Evolutionary conservation across 2,329 filamentous ascomycete genomes (phyloP), one percentile per base, ranked within the genome.

Genomic region (Pezicula neosporulosa): DNA sequence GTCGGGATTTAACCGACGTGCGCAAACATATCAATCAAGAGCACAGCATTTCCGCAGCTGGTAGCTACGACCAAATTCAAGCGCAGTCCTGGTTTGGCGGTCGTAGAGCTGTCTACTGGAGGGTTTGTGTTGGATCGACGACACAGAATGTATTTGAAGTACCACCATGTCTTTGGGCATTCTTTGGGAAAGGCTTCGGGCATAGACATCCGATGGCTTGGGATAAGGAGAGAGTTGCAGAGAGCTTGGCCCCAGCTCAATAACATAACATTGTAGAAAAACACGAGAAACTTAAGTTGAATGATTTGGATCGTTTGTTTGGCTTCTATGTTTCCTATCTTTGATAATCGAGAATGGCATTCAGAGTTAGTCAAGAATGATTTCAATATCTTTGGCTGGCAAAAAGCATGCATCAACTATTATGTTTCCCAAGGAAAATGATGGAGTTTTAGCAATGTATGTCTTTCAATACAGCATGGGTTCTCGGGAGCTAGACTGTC

Each of bases 61-160:
- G 51, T 15, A 44, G 30, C 10, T 59, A 59, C 30, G 51, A 56
- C 5, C 28, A 52, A 44, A 52, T 56, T 33, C 35, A 50, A 33
- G 56, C 56, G 35, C 56, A 58, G 50, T 56, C 54, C 27, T 58
- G 52, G 52, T 53, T 56, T 51, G 56, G 56, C 13, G 56, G 56
- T 7, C 27, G 48, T 19, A 55, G 52, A 30, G 56, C 54, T 36
- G 48, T 53, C 9, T 58, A 58, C 45, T 58, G 54, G 56, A 35
- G 50, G 24, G 47, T 56, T 41, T 49, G 37, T 21, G 44, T 18
- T 30, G 16, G 5, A 24, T 33, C 21, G 7, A n/a, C 15, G 35
- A 28, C 41, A 19, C 13, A 27, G 4, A 15, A 37, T n/a, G 6
- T 28, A 19, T 15, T 27, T 7, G 50, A 50, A 10, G 42, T 9